Conservation (phyloP, 331 rosid species). For the Acacia concinna region DNA sequence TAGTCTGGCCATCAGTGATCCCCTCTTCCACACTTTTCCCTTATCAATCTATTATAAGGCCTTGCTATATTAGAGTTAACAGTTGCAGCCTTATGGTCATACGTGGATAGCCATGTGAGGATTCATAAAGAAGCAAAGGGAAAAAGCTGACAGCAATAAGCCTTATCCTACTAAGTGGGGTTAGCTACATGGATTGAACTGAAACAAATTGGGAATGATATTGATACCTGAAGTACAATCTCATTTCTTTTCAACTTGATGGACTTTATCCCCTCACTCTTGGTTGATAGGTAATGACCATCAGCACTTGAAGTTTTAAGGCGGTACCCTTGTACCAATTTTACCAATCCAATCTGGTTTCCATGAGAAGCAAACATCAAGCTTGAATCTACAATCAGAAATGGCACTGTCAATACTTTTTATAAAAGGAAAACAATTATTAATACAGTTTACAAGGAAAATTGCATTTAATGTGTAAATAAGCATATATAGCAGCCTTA, state of each 20-base stretch:
- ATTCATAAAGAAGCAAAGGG: neutral
- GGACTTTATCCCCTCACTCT: slow-evolving; percentile 76
- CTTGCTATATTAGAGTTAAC: neutral
- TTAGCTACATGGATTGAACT: too few relatives aligned
- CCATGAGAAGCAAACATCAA: slow-evolving; percentile 88
- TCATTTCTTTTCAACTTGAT: slow-evolving; percentile 85
- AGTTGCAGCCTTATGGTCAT: neutral
- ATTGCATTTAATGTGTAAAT: slow-evolving; percentile 11
- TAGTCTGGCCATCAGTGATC: neutral
- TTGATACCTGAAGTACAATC: slow-evolving; percentile 93
- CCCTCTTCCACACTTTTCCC: neutral
- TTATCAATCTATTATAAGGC: neutral
- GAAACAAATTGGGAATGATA: slow-evolving; percentile 30
- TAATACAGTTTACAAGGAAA: slow-evolving; percentile 31
- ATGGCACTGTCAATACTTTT: slow-evolving; percentile 25
- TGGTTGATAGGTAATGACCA: slow-evolving; percentile 75
- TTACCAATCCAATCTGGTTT: slow-evolving; percentile 85
- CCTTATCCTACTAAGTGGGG: too few relatives aligned
- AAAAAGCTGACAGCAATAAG: neutral
- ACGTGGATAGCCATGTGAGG: neutral
- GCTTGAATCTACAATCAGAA: slow-evolving; percentile 75
- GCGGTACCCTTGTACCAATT: slow-evolving; percentile 84
- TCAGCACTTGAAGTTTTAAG: slow-evolving; percentile 65
- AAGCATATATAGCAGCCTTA: neutral
- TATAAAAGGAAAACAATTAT: neutral